phyloP scores from a whole-genome alignment of 2,329 filamentous ascomycete species.

The Penicillium sp. region DNA sequence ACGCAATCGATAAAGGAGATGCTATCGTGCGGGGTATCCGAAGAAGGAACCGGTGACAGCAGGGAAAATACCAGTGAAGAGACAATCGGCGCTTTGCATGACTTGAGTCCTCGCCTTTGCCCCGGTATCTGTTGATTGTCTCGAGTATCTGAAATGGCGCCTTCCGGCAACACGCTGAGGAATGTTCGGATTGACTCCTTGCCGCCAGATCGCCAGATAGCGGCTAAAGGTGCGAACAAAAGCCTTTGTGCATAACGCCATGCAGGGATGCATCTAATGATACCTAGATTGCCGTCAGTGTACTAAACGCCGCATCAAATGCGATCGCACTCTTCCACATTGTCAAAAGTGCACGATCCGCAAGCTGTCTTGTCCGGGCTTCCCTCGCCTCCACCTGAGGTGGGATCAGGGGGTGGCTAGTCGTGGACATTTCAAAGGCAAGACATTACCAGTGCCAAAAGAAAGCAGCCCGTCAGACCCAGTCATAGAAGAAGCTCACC shows the following conservation, averaged over 20 bases:
- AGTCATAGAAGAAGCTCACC: neutral
- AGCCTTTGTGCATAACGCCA: neutral
- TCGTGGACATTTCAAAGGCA: slow-evolving; percentile 24
- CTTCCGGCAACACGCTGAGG: slow-evolving; percentile 6
- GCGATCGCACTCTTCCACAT: slow-evolving; percentile 42
- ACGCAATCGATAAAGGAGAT: neutral
- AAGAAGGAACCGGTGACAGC: neutral
- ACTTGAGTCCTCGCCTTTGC: neutral
- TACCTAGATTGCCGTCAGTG: slow-evolving; percentile 44
- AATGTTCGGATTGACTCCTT: slow-evolving; percentile 27
- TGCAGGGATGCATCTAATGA: slow-evolving; percentile 8
- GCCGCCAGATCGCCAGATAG: slow-evolving; percentile 20
- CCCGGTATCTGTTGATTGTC: neutral
- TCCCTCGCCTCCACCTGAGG: slow-evolving; percentile 38
- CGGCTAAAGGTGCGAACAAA: slow-evolving; percentile 19
- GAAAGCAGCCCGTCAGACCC: too few relatives aligned
- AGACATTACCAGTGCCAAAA: slow-evolving; percentile 7
- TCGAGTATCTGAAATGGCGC: neutral
- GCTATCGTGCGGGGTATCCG: slow-evolving; percentile 13
- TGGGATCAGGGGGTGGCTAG: slow-evolving; percentile 42
- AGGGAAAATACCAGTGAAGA: neutral
- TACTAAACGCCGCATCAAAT: slow-evolving; percentile 45
- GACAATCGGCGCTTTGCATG: neutral
- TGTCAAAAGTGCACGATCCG: slow-evolving; percentile 47
- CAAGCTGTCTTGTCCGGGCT: slow-evolving; percentile 42